Evolutionary conservation across 306 rosid species (phyloP).

Genomic region (Carpinus viminea): DNA sequence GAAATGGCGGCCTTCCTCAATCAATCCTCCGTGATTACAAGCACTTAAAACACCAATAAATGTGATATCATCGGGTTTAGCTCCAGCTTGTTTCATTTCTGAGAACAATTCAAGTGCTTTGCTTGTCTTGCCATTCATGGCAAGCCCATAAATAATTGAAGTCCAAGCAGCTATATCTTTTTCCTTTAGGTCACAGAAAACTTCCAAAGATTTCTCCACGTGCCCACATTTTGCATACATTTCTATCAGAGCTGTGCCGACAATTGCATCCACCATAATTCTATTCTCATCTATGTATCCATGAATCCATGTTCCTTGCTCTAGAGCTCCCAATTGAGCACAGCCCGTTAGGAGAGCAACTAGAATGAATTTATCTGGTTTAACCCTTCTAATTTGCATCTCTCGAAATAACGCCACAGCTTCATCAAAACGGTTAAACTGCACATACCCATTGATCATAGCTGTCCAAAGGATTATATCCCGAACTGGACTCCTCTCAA

Average conservation of each 20-base stretch:
- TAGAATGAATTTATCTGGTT: constrained; percentile 38
- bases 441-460: constrained; percentile 53
- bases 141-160: constrained; percentile 44
- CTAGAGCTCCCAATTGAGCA: constrained; percentile 47
- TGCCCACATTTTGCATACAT: constrained; percentile 46
- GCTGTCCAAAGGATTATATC: constrained; percentile 52
- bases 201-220: constrained; percentile 37
- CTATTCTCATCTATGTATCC: constrained; percentile 31
- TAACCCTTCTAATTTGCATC: constrained; percentile 35
- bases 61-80: constrained; percentile 42
- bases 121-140: constrained; percentile 40
- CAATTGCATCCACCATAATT: constrained; percentile 34
- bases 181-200: constrained; percentile 28
- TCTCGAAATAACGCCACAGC: constrained; percentile 39
- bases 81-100: constrained; percentile 32
- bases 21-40: constrained; percentile 45
- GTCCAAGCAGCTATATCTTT: constrained; percentile 48
- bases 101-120: constrained; percentile 40
- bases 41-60: constrained; percentile 43
- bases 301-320: constrained; percentile 47
- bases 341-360: constrained; percentile 45
- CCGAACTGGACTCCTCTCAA: constrained; percentile 38
- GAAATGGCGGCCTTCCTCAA: constrained; percentile 31
- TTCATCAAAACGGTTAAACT: constrained; percentile 38
- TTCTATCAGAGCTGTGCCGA: constrained; percentile 43